A percentile compares a stretch with the other conserved stretches of the same genome.
Conservation (phyloP, 1,284 basidiomycete genomes). For the Neonothopanus nambi region DNA sequence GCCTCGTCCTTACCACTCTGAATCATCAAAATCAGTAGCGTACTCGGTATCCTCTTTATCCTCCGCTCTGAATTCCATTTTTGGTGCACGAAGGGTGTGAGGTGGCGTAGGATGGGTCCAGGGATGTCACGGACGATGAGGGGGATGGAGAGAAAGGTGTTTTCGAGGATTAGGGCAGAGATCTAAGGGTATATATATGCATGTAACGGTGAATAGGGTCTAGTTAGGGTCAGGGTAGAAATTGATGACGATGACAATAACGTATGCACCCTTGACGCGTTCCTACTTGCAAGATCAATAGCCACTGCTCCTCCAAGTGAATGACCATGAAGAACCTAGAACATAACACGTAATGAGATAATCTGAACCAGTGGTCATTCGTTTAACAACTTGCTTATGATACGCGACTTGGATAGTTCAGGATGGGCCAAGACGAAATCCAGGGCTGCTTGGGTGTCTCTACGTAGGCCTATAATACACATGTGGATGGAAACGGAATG, state of each 20-base stretch:
- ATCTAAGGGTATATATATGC: slow-evolving; percentile 28
- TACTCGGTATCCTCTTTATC: slow-evolving; percentile 25
- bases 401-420: slow-evolving; percentile 26
- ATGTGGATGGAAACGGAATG: background rate
- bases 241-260: background rate
- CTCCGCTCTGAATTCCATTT: slow-evolving; percentile 34
- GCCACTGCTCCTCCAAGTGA: slow-evolving; percentile 46
- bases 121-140: slow-evolving; percentile 31
- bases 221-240: too few species aligned
- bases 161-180: slow-evolving; percentile 37
- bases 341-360: background rate
- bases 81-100: slow-evolving; percentile 32
- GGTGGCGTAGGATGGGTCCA: slow-evolving; percentile 21
- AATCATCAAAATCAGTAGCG: slow-evolving; percentile 34
- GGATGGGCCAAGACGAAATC: slow-evolving; percentile 33
- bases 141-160: slow-evolving; percentile 39
- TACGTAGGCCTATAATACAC: slow-evolving; percentile 37
- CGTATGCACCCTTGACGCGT: slow-evolving; percentile 24
- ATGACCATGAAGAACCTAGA: slow-evolving; percentile 39
- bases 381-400: slow-evolving; percentile 24
- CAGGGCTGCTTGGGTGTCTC: slow-evolving; percentile 41
- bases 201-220: background rate
- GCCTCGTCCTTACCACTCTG: slow-evolving; percentile 32
- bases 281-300: slow-evolving; percentile 39
- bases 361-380: background rate